Base-by-base conservation (phyloP, 495 filamentous ascomycete species). In the Pyrenopolyporus hunteri region DNA sequence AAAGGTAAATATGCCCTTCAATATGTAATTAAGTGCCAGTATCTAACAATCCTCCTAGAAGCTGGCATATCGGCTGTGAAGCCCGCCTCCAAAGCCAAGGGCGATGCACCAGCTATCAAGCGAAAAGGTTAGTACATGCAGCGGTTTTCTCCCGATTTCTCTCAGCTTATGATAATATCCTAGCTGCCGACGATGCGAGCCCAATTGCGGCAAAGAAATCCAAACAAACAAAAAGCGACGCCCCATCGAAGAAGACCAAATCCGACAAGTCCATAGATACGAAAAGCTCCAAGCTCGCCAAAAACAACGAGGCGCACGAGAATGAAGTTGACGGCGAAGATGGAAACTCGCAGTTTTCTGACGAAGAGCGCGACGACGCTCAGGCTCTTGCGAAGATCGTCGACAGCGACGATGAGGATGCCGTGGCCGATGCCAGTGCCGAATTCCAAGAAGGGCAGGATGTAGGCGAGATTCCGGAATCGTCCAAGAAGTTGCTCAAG, bases 331-430 rank as follows among this genome's bases (percentile, higher is more conserved):
- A 35, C 1, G 66, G 59, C 33, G 71, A 75, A 11, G 73, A 63
- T 8, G 75, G 77, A 10, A 48, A 73, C 45, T 39, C 20, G 9
- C 40, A 57, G 33, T 13, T 20, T 5, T 57, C 57, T 3, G 78
- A 75, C 13, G 79, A 82, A 36, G 60, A 70, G 14, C 73, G 79
- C 25, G 72, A 62, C 5, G 60, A 79, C 20, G 73, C 75, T 83
- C 59, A 84, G 78, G 64, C 90, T 80, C 44, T 85, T 85, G 57
- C 86, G 86, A 67, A 87, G 80, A 64, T 89, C 14, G 91, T 97
- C 68, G 92, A 96, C 72, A 92, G 88, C 74, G 89, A 86, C 57
- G 84, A 86, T 37, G 88, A 89, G 36, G 68, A 79, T 1, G 73
- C 71, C 8, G 83, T 83, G 37, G 81, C 83, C 28, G 78, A 74